Base-by-base conservation (phyloP, 176 grass and related monocot genomes). In the Cenchrus purpureus region DNA sequence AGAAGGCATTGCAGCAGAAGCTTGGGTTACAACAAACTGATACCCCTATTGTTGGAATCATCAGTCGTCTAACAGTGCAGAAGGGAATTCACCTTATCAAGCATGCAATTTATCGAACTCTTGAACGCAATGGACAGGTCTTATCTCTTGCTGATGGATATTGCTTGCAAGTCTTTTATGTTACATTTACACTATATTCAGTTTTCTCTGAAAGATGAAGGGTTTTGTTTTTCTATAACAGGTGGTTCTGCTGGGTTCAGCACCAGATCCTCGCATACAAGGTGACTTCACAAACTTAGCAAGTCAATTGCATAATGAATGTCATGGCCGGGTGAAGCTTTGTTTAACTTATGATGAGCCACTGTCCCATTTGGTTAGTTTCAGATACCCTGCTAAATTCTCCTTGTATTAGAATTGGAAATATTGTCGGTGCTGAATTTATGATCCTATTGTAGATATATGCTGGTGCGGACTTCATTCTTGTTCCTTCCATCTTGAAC, bases 41-140 rank as follows among this genome's bases (percentile, higher is more conserved):
- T 84, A 40, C 81, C 70, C 90, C 93, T 70, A 16, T 99, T 78
- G 89, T 99, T 14, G 97, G 93, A 86, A 95, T 99, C 60, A 94
- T 99, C 49, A 92, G 81, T 58, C 97, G 91, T 17, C 89, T 96
- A 55, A 99, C 97, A 51, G 90, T 93, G 50, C 97, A 99, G 86
- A 96, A 99, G 85, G 93, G 97, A 89, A 92, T 99, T 83, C 97
- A 99, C 90, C 97, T 99, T 71, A 99, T 99, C 77, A 96, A 98
- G 69, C 97, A 99, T 63, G 91, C 91, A 54, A 92, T 99, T 40
- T 54, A 56, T 37, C 83, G 78, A 74, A 78, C 93, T 61, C 89
- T 98, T 51, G 97, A 98, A 65, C 90, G 81, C 80, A 82, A 92
- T 81, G 91, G 97, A 40, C 97, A 98, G 97, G 97, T 94, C 40